Evolutionary conservation across 129 eudicot species (phyloP).

Genomic region (Artemisia tridentata): DNA sequence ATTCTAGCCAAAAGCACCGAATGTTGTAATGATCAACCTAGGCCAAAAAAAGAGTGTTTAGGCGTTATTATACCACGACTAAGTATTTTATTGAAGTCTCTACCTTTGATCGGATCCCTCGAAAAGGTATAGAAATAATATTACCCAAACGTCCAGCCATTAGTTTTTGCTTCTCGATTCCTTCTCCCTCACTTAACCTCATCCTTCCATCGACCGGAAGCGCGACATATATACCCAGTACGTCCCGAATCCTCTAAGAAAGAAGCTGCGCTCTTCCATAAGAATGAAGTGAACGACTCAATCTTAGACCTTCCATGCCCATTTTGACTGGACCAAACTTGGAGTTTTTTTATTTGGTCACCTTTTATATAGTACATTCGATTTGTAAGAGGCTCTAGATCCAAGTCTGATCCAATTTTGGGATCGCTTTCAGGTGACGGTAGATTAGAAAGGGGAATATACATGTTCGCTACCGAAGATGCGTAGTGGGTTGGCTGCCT

Average conservation of each 20-base stretch:
- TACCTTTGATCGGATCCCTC: conserved; percentile 22
- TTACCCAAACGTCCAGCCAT: conserved; percentile 33
- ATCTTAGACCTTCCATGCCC: conserved; percentile 27
- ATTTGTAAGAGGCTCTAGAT: background rate
- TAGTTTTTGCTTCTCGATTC: conserved; percentile 9
- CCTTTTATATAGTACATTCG: conserved; percentile 25
- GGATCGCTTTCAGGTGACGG: conserved; percentile 5
- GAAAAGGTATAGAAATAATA: conserved; percentile 46
- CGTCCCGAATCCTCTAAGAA: background rate
- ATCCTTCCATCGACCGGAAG: conserved; percentile 46
- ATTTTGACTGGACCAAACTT: conserved; percentile 23
- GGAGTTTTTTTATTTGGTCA: conserved; percentile 29
- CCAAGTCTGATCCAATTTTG: background rate
- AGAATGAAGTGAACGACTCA: conserved; percentile 29
- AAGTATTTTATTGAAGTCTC: no score
- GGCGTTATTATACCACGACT: background rate
- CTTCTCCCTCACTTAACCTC: conserved; percentile 33
- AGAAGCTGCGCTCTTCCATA: background rate
- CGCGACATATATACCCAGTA: conserved; percentile 25
- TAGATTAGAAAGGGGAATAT: conserved; percentile 17
- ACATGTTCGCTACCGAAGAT: conserved; percentile 5
- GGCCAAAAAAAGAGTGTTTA: background rate
- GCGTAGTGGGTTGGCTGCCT: conserved; percentile 40
- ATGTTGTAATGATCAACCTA: no score
- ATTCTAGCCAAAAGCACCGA: no score